These are phyloP conservation scores for Xylaria sp. DNA, from an alignment of 2,329 filamentous ascomycete genomes.

Conservation along the genomic window DNA sequence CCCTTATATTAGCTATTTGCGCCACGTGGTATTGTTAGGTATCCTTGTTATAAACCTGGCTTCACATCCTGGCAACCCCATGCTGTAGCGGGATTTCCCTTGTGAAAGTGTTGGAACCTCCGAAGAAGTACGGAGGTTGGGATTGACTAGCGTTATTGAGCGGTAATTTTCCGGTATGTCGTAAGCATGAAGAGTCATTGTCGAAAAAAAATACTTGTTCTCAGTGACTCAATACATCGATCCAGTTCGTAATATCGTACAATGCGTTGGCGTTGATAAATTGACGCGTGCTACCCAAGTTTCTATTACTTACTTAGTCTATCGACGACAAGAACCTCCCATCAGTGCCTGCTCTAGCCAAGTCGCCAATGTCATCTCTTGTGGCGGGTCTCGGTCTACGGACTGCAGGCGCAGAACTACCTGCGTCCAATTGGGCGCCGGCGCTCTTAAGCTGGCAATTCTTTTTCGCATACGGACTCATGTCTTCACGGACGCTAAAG, in stretches of 20 bases:
- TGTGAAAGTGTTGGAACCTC: too few relatives aligned
- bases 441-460: constrained; percentile 47
- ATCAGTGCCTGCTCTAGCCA: background rate
- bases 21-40: background rate
- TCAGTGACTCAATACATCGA: too few relatives aligned
- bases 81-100: background rate
- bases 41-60: background rate
- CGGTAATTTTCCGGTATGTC: too few relatives aligned
- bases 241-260: too few relatives aligned
- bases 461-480: constrained; percentile 50
- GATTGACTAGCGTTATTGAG: too few relatives aligned
- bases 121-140: too few relatives aligned
- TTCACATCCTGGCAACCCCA: background rate
- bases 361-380: constrained; percentile 27
- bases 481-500: constrained; percentile 52
- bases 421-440: constrained; percentile 34
- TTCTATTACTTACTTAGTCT: too few relatives aligned
- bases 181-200: too few relatives aligned
- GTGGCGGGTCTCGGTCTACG: constrained; percentile 38
- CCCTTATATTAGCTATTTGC: background rate
- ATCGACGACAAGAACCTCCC: too few relatives aligned
- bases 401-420: constrained; percentile 21
- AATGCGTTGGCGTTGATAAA: too few relatives aligned
- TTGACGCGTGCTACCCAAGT: too few relatives aligned
- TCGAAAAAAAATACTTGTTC: too few relatives aligned